phyloP scores from a whole-genome alignment of 805 yeast species.

The Candida parachauliodes region DNA sequence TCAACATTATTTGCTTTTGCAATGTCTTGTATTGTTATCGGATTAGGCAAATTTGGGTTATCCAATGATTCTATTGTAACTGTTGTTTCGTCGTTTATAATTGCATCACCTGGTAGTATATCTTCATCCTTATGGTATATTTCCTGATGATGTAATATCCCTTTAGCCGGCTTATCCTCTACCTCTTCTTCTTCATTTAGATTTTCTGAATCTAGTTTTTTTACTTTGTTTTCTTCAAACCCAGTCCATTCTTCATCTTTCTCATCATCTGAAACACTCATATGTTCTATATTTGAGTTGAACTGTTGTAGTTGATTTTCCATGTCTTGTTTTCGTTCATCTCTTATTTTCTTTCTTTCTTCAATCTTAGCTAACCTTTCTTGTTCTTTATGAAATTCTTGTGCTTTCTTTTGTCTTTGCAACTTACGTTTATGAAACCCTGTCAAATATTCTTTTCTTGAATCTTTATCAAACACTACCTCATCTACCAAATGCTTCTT shows the following conservation, averaged over 20 bases:
- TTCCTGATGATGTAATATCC: slow-evolving; percentile 47
- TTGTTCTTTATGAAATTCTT: slow-evolving; percentile 69
- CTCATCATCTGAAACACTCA: slow-evolving; percentile 21
- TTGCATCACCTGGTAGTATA: slow-evolving; percentile 20
- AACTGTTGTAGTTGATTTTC: slow-evolving; percentile 60
- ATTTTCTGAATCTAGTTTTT: no score
- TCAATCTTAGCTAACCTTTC: slow-evolving; percentile 69
- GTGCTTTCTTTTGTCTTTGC: slow-evolving; percentile 84
- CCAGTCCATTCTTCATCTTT: slow-evolving; percentile 41
- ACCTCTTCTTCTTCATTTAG: slow-evolving; percentile 10
- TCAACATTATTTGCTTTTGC: slow-evolving; percentile 73
- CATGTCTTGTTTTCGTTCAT: slow-evolving; percentile 65
- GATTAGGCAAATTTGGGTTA: slow-evolving; percentile 35
- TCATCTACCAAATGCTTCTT: slow-evolving; percentile 73
- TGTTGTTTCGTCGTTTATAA: slow-evolving; percentile 44
- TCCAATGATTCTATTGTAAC: slow-evolving; percentile 40
- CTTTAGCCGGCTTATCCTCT: slow-evolving; percentile 16
- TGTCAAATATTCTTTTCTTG: slow-evolving; percentile 80
- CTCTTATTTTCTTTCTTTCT: slow-evolving; percentile 68
- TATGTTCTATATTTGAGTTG: slow-evolving; percentile 40
- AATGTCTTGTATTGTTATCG: slow-evolving; percentile 25
- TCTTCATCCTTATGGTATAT: slow-evolving; percentile 29
- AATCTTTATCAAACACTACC: slow-evolving; percentile 76
- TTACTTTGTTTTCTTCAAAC: slow-evolving; percentile 23
- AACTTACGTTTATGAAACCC: slow-evolving; percentile 95